Base-by-base conservation (phyloP, 768 basidiomycete species). In the Cystobasidiopsis lactophilus region DNA sequence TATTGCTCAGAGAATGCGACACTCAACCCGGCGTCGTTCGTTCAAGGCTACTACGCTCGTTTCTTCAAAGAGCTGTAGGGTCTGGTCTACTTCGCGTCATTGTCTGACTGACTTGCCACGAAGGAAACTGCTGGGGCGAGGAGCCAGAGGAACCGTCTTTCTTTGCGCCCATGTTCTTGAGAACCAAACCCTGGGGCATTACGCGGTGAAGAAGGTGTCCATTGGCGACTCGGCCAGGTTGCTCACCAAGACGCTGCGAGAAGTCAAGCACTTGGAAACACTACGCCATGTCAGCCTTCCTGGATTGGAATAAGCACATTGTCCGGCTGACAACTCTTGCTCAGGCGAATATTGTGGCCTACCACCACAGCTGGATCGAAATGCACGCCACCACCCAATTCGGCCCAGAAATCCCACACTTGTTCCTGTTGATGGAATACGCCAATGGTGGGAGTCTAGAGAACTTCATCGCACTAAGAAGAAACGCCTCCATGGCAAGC, bases 121-220 rank as follows among this genome's bases (percentile, higher is more conserved):
- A 7, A 16, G 33, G 16, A 7, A 16, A 7, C 33, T 7, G 16
- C 16, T 96, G 5, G 89, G 89, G 0, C 89, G 93, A 84, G 89
- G 89, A 40, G 88, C 88, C 0, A 85, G 86, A 61, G 89, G 91
- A 1, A 80, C 73, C 24, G 89, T 96, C 1, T 93, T 72, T 63
- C 70, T 91, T 2, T 89, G 85, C 60, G 82, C 86, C 77, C 86
- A 91, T 66, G 73, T 88, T 21, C 69, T 95, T 33, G 83, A 93
- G 52, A 84, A 81, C 9, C 89, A 88, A 61, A 71, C 77, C 16
- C 73, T 95, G 18, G 84, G 83, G 78, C 59, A 61, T 69, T 93
- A 89, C 65, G 89, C 89, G 0, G 82, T 93, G 44, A 96, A 96
- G 70, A 95, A 93, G 66, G 85, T 96, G 21, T 86, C 91, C 0